Evolutionary conservation across 2,329 filamentous ascomycete species (phyloP), one percentile per base, ranked within the genome.

Genomic region (Colletotrichum sp.): DNA sequence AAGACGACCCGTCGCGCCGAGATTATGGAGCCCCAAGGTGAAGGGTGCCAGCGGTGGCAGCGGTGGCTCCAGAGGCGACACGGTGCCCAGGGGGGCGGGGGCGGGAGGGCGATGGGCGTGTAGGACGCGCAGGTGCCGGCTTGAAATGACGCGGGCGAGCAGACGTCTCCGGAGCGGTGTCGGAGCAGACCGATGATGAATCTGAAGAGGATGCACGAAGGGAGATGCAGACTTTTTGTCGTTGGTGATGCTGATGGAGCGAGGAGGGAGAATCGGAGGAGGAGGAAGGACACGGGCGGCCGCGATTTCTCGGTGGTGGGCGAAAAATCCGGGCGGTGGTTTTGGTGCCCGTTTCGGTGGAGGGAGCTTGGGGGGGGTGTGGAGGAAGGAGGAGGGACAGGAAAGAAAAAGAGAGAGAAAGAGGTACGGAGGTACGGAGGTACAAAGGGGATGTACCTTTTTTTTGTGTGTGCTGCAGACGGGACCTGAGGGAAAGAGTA

Each of bases 1-100:
- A 72, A 76, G 73, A 76, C 71, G 73, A 76, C 73, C 73, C 73
- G 73, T 76, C 73, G 73, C 73, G 73, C 73, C 73, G 73, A 76
- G 73, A 76, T 76, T 76, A 76, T 76, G 73, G 73, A 64, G 68
- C 68, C 44, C 57, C 32, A n/a, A 26, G 52, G 66, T 36, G 36
- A 72, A 75, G 72, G 72, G 73, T 49, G 18, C 18, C 44, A 49
- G 44, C 44, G 44, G 44, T 49, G 44, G 44, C 44, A 49, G 44
- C 44, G 44, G 44, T 76, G 69, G 73, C 73, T 76, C 69, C 73
- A 75, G 72, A 72, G 72, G 68, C 72, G 68, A 67, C 68, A 63
- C 72, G 44, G 44, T 49, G 60, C 68, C 68, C 30, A 71, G 67
- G 72, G 55, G 70, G 44, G 30, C 34, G 67, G 67, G 34, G 67